Evolutionary conservation across 2,329 filamentous ascomycete genomes (phyloP), one percentile per base, ranked within the genome.

Genomic region (Bretziella fagacearum): DNA sequence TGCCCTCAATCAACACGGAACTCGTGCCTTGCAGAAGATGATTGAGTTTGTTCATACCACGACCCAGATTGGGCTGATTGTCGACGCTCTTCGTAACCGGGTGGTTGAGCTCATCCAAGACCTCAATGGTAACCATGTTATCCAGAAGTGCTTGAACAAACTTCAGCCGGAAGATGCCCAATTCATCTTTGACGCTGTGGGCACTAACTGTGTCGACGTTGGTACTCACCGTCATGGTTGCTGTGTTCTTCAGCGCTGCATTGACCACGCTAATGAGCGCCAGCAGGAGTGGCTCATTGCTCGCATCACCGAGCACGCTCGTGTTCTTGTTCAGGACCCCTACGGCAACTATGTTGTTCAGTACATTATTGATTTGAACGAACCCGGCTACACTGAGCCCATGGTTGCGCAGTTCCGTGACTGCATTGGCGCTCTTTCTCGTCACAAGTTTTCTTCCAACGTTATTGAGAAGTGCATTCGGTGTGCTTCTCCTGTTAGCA

Each of bases 321-420:
- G 84, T 54, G 70, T 80, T 30, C 75, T 98, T 8, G 86, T 98
- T 17, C 86, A 95, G 61, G 91, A 98, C 61, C 89, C 91, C 0
- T 98, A 95, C 56, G 91, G 91, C 59, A 98, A 98, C 64, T 98
- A 98, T 54, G 91, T 98, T 44, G 83, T 98, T 44, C 91, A 98
- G 65, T 98, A 98, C 66, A 96, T 98, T 59, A 77, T 98, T 55
- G 91, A 96, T 59, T 73, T 96, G 47, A 86, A 86, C 54, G 86
- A 98, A 59, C 71, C 81, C 10, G 70, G 69, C 55, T 95, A 94
- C 64, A 95, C 89, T 1, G 82, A 91, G 57, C 89, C 89, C 3
- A 70, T 98, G 33, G 91, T 93, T 52, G 68, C 72, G 46, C 80
- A 79, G 57, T 95, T 98, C 67, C 67, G 73, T 48, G 81, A 81